Evolutionary conservation across 1,284 basidiomycete genomes (phyloP), one percentile per base, ranked within the genome.

Genomic region (Leccinum pallidistipes): DNA sequence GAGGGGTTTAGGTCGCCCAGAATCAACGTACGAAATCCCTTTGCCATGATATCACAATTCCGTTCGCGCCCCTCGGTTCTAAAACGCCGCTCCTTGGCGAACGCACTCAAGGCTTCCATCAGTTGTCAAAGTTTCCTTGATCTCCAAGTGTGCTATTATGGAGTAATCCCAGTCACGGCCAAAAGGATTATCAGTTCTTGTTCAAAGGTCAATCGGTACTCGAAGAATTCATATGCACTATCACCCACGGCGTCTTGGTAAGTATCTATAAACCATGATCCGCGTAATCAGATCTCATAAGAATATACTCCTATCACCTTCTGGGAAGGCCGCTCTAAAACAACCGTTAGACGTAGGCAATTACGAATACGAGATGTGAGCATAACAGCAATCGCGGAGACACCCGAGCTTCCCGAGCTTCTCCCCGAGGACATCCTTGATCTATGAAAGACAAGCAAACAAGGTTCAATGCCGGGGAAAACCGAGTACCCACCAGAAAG

Each of bases 401-500:
- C 43, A 9, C 32, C 29, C 21, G n/a, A 3, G 32, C 34, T 53
- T 29, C n/a, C 27, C 18, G 5, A 36, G 47, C 18, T 58, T 62
- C 38, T 64, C 36, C 38, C 64, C 60, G 52, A 68, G 66, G 65
- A 64, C 57, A 53, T 66, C 29, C 5, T 8, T 27, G 36, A 38
- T 16, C 36, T 24, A 12, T 14, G 55, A 14, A 62, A 59, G 14
- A 12, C 27, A 18, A 5, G 16, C 40, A 34, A 55, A 32, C 40
- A 31, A 47, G 18, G 18, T 16, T n/a, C 29, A 38, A 31, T 18
- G 10, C 36, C 18, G 53, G 49, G 27, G 24, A 61, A 34, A 43
- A 27, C 10, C 9, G n/a, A 52, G 3, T 10, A 45, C 27, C 49
- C 24, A 14, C 36, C 52, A 29, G 60, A 52, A 58, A 29, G 38